A percentile compares a stretch with the other conserved stretches of the same genome.
phyloP scores from a whole-genome alignment of 2,329 filamentous ascomycete genomes.

The Cyphellophora attinorum region DNA sequence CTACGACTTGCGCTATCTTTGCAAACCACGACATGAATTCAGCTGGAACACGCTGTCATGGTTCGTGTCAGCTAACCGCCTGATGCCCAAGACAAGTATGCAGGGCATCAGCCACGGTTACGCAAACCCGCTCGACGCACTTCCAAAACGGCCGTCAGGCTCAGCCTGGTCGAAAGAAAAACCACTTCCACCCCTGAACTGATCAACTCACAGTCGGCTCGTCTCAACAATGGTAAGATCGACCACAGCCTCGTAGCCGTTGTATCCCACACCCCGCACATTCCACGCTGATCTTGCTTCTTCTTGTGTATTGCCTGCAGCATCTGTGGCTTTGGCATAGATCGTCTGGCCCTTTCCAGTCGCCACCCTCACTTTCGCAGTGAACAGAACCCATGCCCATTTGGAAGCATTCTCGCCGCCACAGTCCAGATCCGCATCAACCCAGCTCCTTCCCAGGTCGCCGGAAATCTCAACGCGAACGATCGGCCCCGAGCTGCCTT shows the following conservation, averaged over 20 bases:
- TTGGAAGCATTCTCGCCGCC: slow-evolving; percentile 23
- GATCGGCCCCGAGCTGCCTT: slow-evolving; percentile 43
- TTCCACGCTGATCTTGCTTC: slow-evolving; percentile 44
- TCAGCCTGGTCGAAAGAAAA: too few species aligned
- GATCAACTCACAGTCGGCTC: slow-evolving; percentile 2
- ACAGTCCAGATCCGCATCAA: slow-evolving; percentile 32
- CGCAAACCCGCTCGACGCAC: too few species aligned
- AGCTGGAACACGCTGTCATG: too few species aligned
- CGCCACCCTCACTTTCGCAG: slow-evolving; percentile 31
- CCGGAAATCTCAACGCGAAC: slow-evolving; percentile 43
- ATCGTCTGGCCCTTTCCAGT: slow-evolving; percentile 34
- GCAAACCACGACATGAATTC: too few species aligned
- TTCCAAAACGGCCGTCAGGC: too few species aligned
- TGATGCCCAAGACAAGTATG: too few species aligned
- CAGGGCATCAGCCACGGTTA: too few species aligned
- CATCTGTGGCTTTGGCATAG: slow-evolving; percentile 47
- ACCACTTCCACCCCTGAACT: slow-evolving; percentile 15
- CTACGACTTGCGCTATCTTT: too few species aligned
- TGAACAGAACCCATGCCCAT: slow-evolving; percentile 52
- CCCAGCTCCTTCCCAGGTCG: slow-evolving; percentile 42
- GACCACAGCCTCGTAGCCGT: slow-evolving; percentile 47
- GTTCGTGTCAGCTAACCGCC: too few species aligned
- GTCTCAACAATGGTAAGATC: slow-evolving; percentile 34
- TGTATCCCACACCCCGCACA: slow-evolving; percentile 50
- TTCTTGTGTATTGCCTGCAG: slow-evolving; percentile 41